Evolutionary conservation across 306 rosid species (phyloP).

Genomic region (Castanea sativa): DNA sequence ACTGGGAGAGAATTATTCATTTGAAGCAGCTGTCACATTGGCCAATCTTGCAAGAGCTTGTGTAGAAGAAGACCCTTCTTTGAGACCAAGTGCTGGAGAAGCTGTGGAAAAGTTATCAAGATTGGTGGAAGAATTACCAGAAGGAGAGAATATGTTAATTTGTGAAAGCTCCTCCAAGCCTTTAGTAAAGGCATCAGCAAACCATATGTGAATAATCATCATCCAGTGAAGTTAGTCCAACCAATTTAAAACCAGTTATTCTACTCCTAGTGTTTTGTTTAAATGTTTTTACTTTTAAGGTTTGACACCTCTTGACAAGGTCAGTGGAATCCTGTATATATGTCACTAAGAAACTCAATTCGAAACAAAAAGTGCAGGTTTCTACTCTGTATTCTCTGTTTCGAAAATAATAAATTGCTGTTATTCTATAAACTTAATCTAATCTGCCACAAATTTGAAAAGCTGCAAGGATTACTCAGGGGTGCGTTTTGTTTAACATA

Average conservation of each 20-base stretch:
- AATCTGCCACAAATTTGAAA: background rate
- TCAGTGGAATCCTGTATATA: background rate
- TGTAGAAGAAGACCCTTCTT: constrained; percentile 55
- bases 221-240: background rate
- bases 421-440: background rate
- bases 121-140: constrained; percentile 56
- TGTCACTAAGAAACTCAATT: constrained; percentile 31
- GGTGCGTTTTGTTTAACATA: constrained; percentile 1
- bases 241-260: background rate
- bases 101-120: constrained; percentile 60
- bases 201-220: constrained; percentile 28
- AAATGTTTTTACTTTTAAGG: background rate
- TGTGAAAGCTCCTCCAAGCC: constrained; percentile 80
- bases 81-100: constrained; percentile 70
- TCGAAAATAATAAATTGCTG: background rate
- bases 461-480: background rate
- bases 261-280: background rate
- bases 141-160: constrained; percentile 40
- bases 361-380: constrained; percentile 15
- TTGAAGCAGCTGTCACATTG: constrained; percentile 58
- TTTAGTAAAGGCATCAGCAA: constrained; percentile 51
- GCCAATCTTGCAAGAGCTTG: constrained; percentile 72
- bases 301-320: background rate
- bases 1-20: constrained; percentile 60
- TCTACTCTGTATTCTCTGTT: constrained; percentile 19